Evolutionary conservation across 768 basidiomycete genomes (phyloP), one percentile per base, ranked within the genome.

Genomic region (Psilocybe subaeruginosa): DNA sequence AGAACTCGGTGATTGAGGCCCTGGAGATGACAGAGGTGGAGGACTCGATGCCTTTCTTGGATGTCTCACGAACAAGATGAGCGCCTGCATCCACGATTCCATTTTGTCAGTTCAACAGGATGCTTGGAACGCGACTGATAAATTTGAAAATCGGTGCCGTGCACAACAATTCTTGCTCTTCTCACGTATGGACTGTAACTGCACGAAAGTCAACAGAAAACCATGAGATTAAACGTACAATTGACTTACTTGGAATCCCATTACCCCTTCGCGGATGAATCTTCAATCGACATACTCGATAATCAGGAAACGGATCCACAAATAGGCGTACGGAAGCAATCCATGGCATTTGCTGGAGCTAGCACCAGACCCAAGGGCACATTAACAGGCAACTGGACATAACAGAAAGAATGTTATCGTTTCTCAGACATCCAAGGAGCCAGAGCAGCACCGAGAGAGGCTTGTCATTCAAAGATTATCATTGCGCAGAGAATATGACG

Each of bases 1-100:
- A 19, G n/a, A n/a, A 14, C 65, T 60, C 35, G 45, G 59, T 5
- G 9, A 53, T 37, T 17, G 51, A 53, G 51, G 31, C 51, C 31
- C 16, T 9, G 30, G 5, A n/a, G 14, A 31, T 30, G 30, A 31
- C 29, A 53, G 51, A 4, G 30, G 51, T 17, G 33, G 33, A 31
- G 30, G 29, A 53, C 12, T 53, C 16, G 16, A 53, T 14, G 51
- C 31, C 49, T 11, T n/a, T 33, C 33, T n/a, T 5, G 51, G 31
- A 4, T 53, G 51, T 53, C 51, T 53, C 51, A 53, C 33, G n/a
- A 53, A 53, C 51, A 53, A 53, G 7, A 50, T 2, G 16, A 53
- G 9, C 33, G 30, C 33, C 51, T 19, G 51, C 51, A 33, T 53
- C 33, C 29, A 14, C n/a, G 5, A 14, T 53, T 53, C n/a, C n/a